Base-by-base conservation (phyloP, 495 filamentous ascomycete species). In the Penicillium egyptiacum region DNA sequence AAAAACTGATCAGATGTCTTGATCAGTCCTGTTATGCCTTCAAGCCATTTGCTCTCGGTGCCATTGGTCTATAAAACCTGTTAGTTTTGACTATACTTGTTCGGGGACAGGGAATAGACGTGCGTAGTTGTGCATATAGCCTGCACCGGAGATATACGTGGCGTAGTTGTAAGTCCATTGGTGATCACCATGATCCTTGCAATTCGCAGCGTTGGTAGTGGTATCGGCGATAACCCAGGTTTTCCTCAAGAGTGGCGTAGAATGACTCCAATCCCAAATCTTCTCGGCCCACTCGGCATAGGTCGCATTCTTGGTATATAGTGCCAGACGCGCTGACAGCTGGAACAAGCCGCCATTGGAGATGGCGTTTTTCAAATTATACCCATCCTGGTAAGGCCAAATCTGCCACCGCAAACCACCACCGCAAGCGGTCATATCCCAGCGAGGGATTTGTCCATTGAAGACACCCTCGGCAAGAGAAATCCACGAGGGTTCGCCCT, bases 391-490 rank as follows among this genome's bases (percentile, higher is more conserved):
- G 70, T 88, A 90, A 12, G 80, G 75, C 68, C 83, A 89, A 52
- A 93, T 86, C 70, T 93, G 90, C 90, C 91, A 94, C 41, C 84
- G 77, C 42, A 94, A 69, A 0, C 91, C 91, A 16, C 91, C 91
- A 46, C 77, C 76, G 68, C 91, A 96, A 1, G 74, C 79, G 0
- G 56, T 53, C 16, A 71, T 68, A 57, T 91, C 71, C 89, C 89
- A 92, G 22, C 88, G 79, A 1, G 67, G 62, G 9, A 75, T 79
- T 56, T 83, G 85, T 57, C 80, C 75, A 69, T 89, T 87, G 71
- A 87, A 89, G 14, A 77, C 75, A 31, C 69, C 74, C 35, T 74
- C 67, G 0, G 75, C 74, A 8, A 91, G 70, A 6, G 83, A 66
- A n/a, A 88, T 68, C 83, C 86, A 91, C 1, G 77, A 75, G 0